phyloP scores from a whole-genome alignment of 768 basidiomycete species.

The Tulasnella sp. region DNA sequence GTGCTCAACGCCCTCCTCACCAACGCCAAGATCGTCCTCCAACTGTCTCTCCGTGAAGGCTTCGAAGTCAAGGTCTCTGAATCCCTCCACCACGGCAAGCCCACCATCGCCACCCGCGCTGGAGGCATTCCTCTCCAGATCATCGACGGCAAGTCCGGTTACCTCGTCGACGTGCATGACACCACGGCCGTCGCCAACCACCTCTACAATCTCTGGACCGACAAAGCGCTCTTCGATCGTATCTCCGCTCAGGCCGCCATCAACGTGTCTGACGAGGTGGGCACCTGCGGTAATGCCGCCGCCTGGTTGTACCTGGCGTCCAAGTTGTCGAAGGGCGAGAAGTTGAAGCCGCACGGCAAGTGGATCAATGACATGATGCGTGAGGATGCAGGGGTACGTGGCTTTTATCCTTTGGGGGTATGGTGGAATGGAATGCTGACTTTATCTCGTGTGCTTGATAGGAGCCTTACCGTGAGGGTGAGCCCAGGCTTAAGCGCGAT shows the following conservation, averaged over 20 bases:
- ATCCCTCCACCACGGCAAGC: conserved; percentile 83
- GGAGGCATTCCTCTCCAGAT: conserved; percentile 85
- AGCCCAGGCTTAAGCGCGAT: conserved; percentile 58
- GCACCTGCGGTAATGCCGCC: conserved; percentile 69
- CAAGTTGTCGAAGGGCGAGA: conserved; percentile 64
- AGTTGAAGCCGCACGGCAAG: conserved; percentile 67
- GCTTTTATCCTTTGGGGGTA: not conserved
- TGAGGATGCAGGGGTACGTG: conserved; percentile 44
- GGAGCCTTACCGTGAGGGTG: conserved; percentile 51
- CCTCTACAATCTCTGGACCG: conserved; percentile 66
- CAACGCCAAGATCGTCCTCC: conserved; percentile 79
- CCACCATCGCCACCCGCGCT: conserved; percentile 71
- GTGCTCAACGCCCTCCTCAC: conserved; percentile 83
- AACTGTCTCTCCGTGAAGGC: conserved; percentile 87
- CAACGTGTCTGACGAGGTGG: conserved; percentile 63
- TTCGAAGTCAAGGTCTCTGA: conserved; percentile 98
- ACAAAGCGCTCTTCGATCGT: conserved; percentile 44
- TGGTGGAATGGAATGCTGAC: not conserved
- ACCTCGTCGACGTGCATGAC: conserved; percentile 66
- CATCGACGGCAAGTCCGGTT: conserved; percentile 78
- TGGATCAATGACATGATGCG: conserved; percentile 79
- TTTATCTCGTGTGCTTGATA: not conserved
- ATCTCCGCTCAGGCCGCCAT: conserved; percentile 53
- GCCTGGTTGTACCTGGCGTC: conserved; percentile 62
- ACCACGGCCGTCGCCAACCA: conserved; percentile 63